phyloP scores from a whole-genome alignment of 306 rosid genomes.

The Pyrus bretschneideri region DNA sequence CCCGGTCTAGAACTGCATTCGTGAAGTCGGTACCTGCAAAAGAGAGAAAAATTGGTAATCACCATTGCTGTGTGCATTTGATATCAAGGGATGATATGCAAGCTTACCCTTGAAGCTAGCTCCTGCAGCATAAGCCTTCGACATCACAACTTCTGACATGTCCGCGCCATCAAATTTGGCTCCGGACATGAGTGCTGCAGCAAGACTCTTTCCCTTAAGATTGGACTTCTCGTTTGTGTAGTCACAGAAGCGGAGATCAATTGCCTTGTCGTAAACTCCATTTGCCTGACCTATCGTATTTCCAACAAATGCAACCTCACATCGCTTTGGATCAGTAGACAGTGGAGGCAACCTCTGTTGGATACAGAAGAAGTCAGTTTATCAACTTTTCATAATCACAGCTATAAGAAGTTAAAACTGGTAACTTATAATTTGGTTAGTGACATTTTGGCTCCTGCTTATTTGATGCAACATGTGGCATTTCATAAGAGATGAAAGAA shows the following conservation, averaged over 20 bases:
- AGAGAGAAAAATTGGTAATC: neutral
- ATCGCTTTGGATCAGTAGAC: constrained; percentile 80
- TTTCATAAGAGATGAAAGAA: neutral
- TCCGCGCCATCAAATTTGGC: constrained; percentile 98
- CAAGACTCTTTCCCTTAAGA: constrained; percentile 80
- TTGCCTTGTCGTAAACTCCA: constrained; percentile 87
- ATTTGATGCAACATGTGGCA: neutral
- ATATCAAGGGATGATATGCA: neutral
- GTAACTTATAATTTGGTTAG: neutral
- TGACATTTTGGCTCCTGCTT: neutral
- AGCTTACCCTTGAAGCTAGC: constrained; percentile 80
- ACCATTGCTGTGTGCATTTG: neutral
- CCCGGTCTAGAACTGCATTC: constrained; percentile 86
- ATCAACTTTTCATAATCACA: neutral
- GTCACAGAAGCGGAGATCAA: constrained; percentile 89
- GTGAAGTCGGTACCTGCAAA: constrained; percentile 78
- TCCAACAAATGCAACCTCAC: constrained; percentile 84
- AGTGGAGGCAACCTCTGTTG: constrained; percentile 87
- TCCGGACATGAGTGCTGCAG: constrained; percentile 94
- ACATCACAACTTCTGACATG: constrained; percentile 94
- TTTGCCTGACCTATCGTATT: constrained; percentile 96
- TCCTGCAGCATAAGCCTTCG: constrained; percentile 87
- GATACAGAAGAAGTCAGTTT: neutral
- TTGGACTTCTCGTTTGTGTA: constrained; percentile 72
- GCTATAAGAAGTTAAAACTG: neutral